Percentiles rank a stretch among this genome's conserved stretches.
phyloP scores from a whole-genome alignment of 768 basidiomycete species.

The Sarcomyxa edulis region DNA sequence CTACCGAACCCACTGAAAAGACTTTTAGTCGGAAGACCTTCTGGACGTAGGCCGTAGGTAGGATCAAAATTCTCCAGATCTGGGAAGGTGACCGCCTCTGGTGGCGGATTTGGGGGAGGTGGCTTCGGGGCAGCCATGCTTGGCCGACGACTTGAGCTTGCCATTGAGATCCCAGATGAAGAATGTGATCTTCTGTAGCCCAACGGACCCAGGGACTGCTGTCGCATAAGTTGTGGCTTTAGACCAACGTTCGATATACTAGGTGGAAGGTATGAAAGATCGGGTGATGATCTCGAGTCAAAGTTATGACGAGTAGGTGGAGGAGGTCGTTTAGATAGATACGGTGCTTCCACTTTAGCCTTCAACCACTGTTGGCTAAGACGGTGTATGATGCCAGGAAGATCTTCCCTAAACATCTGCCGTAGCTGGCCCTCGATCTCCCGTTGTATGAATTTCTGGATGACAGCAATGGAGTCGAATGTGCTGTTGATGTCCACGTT shows the following conservation, averaged over 20 bases:
- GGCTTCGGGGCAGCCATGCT: conserved; percentile 13
- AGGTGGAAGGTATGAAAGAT: conserved; percentile 18
- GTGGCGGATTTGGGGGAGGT: conserved; percentile 13
- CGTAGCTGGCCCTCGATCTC: conserved; percentile 96
- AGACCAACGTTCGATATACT: conserved; percentile 10
- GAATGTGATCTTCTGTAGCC: conserved; percentile 29
- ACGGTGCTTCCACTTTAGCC: conserved; percentile 90
- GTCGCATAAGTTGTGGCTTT: conserved; percentile 18
- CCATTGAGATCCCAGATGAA: conserved; percentile 36
- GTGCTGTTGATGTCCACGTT: conserved; percentile 97
- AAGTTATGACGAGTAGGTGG: conserved; percentile 24
- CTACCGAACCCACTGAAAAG: conserved; percentile 75
- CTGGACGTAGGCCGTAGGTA: conserved; percentile 92
- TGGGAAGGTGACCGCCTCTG: conserved; percentile 21
- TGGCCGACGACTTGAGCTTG: conserved; percentile 23
- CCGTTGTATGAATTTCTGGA: conserved; percentile 94
- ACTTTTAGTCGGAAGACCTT: conserved; percentile 82
- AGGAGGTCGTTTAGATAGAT: conserved; percentile 53
- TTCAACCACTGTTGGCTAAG: conserved; percentile 96
- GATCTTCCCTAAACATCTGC: conserved; percentile 97
- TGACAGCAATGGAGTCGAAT: conserved; percentile 96
- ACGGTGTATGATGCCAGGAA: conserved; percentile 94
- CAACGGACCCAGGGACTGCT: conserved; percentile 17
- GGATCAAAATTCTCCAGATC: conserved; percentile 88
- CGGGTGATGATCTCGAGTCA: conserved; percentile 39